phyloP scores from a whole-genome alignment of 2,329 filamentous ascomycete genomes.

The Aspergillus phoenicis region DNA sequence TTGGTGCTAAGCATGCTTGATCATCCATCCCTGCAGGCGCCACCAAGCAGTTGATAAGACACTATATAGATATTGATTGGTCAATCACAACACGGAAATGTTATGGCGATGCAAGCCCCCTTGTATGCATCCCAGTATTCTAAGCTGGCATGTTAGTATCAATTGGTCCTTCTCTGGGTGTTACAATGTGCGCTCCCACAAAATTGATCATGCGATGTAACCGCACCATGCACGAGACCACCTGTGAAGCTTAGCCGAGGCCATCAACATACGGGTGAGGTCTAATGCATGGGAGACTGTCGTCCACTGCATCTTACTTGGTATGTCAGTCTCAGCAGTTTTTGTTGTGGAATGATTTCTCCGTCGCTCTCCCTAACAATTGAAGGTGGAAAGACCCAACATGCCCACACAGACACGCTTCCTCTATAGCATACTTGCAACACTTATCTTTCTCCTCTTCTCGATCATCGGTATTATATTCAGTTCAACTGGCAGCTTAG shows the following conservation, averaged over 20 bases:
- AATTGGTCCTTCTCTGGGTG: background rate
- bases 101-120: background rate
- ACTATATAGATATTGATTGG: background rate
- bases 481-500: background rate
- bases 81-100: too few relatives aligned
- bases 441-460: background rate
- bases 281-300: too few relatives aligned
- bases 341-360: background rate
- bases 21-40: constrained; percentile 1
- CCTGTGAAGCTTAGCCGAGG: too few relatives aligned
- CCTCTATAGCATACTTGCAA: background rate
- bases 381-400: background rate
- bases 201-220: background rate
- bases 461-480: background rate
- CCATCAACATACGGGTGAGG: too few relatives aligned
- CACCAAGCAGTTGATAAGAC: background rate
- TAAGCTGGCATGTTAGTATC: background rate
- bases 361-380: background rate
- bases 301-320: too few relatives aligned
- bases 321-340: background rate
- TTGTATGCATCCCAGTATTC: background rate
- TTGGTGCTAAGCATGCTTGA: background rate
- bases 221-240: background rate
- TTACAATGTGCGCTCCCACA: background rate
- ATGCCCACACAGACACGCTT: background rate